Base-by-base conservation (phyloP, 2,329 filamentous ascomycete species). In the Phialophora chinensis region DNA sequence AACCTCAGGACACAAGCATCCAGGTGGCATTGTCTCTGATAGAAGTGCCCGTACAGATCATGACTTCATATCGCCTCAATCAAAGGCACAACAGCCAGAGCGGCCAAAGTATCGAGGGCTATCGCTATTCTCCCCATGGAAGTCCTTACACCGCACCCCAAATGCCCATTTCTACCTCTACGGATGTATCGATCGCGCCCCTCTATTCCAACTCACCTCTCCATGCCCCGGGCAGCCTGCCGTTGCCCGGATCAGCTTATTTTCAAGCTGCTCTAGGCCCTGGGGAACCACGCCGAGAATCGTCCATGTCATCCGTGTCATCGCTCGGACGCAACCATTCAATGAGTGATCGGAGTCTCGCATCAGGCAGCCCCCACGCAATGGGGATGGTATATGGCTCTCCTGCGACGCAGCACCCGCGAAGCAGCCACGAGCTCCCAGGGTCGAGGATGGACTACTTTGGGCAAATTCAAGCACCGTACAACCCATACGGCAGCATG, bases 1-100 rank as follows among this genome's bases (percentile, higher is more conserved):
- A 85, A 68, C 82, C 82, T 23, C 81, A 84, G 65, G 85, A 87
- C 63, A 83, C 83, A 17, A 85, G 87, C 29, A 78, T 85, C 50
- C 86, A 88, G 73, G 86, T 88, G 33, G 87, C 88, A 11, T 78
- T 91, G 67, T 81, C 83, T 4, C 82, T 93, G 52, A 91, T 92
- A 87, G 87, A 91, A 72, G 88, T 89, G 68, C 90, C 91, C 20
- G 87, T 90, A 63, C 85, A 91, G 71, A 87, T 88, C 55, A 87
- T 91, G 63, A 81, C 83, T 65, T 87, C 88, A 73, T 92, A 93
- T 78, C 87, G 89, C 72, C 83, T 81, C 42, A 86, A 88, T 71
- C 88, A 91, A 82, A 88, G 89, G 33, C 66, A 66, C n/a, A 69
- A 70, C 49, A 69, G 65, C 47, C 65, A 73, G 47, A 61, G 60